These are phyloP conservation scores for Endogone sp. DNA, from an alignment of 192 early-diverging fungal genomes.

Conservation along the genomic window DNA sequence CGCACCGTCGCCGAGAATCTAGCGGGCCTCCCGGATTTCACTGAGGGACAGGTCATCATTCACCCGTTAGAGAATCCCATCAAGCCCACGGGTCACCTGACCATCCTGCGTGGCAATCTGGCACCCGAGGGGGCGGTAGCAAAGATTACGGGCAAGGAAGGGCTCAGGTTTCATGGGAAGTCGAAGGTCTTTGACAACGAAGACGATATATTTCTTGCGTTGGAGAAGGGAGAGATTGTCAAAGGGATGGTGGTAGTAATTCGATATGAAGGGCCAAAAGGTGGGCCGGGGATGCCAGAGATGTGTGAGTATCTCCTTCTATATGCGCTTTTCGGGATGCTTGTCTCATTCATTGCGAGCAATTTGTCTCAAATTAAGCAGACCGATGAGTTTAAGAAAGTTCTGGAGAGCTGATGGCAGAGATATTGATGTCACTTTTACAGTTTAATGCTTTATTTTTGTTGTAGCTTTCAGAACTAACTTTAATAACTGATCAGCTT, in stretches of 20 bases:
- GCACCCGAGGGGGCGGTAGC: slow-evolving; percentile 96
- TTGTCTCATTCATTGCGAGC: no score
- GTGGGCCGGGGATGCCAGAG: slow-evolving; percentile 99
- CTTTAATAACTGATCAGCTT: no score
- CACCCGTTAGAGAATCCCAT: slow-evolving; percentile 80
- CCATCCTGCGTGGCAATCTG: slow-evolving; percentile 90
- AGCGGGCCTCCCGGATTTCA: slow-evolving; percentile 64
- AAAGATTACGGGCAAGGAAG: slow-evolving; percentile 99
- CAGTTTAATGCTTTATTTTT: no score
- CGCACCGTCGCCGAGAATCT: slow-evolving; percentile 96
- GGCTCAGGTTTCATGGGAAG: slow-evolving; percentile 76
- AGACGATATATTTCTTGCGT: slow-evolving; percentile 82
- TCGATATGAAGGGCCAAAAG: slow-evolving; percentile 96
- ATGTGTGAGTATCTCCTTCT: slow-evolving; percentile 79
- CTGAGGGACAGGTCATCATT: slow-evolving; percentile 83
- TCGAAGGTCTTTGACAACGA: slow-evolving; percentile 95
- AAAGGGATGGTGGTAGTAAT: slow-evolving; percentile 94
- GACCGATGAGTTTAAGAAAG: no score
- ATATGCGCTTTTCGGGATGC: no score
- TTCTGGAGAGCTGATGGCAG: no score
- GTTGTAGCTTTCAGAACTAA: no score
- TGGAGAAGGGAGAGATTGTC: slow-evolving; percentile 79
- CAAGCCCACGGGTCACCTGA: slow-evolving; percentile 92
- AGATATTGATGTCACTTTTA: no score
- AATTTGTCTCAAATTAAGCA: no score